A percentile compares a stretch with the other conserved stretches of the same genome.
These are phyloP conservation scores for Lasiodiplodia hormozganensis DNA, from an alignment of 2,329 filamentous ascomycete genomes.

Conservation along the genomic window DNA sequence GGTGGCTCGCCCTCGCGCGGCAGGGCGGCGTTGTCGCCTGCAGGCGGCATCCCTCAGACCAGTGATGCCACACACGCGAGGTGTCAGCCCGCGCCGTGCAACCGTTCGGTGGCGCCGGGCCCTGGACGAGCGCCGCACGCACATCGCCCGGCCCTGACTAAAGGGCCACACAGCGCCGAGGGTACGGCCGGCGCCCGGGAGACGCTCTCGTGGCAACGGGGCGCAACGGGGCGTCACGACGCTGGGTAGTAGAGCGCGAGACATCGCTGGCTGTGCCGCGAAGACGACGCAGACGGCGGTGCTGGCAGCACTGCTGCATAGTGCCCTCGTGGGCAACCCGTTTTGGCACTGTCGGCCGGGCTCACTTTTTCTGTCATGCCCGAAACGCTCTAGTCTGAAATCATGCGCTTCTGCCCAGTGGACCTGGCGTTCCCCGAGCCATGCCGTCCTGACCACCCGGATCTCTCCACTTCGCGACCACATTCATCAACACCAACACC, in stretches of 20 bases:
- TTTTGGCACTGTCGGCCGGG: conserved; percentile 17
- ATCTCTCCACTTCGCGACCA: conserved; percentile 31
- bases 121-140: conserved; percentile 7
- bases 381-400: conserved; percentile 40
- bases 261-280: conserved; percentile 3
- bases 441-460: conserved; percentile 37
- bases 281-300: background rate
- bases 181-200: background rate
- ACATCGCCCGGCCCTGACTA: background rate
- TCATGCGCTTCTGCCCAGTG: conserved; percentile 30
- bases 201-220: background rate
- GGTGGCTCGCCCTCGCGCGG: background rate
- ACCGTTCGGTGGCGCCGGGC: conserved; percentile 14
- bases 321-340: conserved; percentile 14
- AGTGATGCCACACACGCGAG: conserved; percentile 20
- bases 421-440: conserved; percentile 36
- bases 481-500: conserved; percentile 35
- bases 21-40: conserved; percentile 13
- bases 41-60: conserved; percentile 3
- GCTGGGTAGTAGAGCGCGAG: background rate
- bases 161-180: background rate
- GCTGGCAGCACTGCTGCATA: conserved; percentile 18
- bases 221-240: background rate
- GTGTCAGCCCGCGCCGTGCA: conserved; percentile 20
- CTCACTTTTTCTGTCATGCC: conserved; percentile 29